Base-by-base conservation (phyloP, 2,329 filamentous ascomycete genomes). In the Fusarium metavorans region DNA sequence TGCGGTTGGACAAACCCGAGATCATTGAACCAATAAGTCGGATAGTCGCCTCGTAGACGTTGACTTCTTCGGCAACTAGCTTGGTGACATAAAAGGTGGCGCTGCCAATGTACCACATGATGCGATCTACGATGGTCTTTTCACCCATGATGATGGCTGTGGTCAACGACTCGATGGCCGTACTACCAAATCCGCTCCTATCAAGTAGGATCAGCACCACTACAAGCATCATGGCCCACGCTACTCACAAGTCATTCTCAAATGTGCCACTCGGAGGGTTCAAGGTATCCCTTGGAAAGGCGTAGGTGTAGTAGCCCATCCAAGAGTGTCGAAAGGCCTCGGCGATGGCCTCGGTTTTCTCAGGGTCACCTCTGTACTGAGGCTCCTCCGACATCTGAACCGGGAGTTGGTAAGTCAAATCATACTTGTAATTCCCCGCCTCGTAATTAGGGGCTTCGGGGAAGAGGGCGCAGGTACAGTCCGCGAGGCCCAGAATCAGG, bases 1-100 rank as follows among this genome's bases (percentile, higher is more conserved):
- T 25, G 2, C 11, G 27, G 58, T n/a, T n/a, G 25, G 10, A 58
- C 76, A 23, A 74, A 89, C 92, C 94, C 3, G 95, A 93, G 10
- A 98, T 80, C 77, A 98, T 87, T 18, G 95, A 95, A 11, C 90
- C 95, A 1, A 98, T 84, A 78, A 97, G 97, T 32, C 95, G 92
- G 79, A 98, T 97, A 0, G 94, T 98, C 0, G 94, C 97, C 83
- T 98, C 95, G 78, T 98, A 98, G 9, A 98, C 83, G 41, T 93
- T 96, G 58, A 97, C 83, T 2, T 86, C 82, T 3, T 86, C 78
- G 4, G 7, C 9, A 5, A 60, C 63, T 59, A 72, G 66, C 5
- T 73, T 67, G 1, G 92, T 93, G 13, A 86, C 84, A 48, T 88
- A 88, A 79, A 94, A 97, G 82, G 97, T 86, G 78, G 97, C 92